Conservation (phyloP, 805 yeast genomes). For the Metschnikowia anglica region DNA sequence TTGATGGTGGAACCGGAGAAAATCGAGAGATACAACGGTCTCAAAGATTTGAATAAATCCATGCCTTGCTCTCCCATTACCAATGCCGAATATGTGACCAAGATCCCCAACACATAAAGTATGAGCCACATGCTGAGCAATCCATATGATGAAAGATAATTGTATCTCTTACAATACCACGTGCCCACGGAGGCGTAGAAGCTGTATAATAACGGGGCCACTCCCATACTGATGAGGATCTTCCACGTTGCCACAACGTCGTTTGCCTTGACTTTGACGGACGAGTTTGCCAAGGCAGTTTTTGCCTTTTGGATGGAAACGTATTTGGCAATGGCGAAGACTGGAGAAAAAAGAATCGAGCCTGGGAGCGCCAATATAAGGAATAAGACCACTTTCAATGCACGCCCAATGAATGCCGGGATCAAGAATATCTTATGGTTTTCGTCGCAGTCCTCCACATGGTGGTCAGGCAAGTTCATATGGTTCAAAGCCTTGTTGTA, state of each 20-base stretch:
- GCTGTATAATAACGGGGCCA: conserved; percentile 83
- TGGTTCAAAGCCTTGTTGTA: conserved; percentile 63
- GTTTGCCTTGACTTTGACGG: conserved; percentile 86
- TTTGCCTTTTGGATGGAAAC: conserved; percentile 72
- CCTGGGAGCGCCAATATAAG: conserved; percentile 81
- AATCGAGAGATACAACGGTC: conserved; percentile 73
- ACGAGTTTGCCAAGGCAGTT: conserved; percentile 78
- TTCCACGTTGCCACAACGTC: conserved; percentile 99
- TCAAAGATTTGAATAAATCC: conserved; percentile 79
- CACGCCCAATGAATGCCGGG: conserved; percentile 55
- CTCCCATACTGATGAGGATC: conserved; percentile 80
- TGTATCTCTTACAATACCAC: conserved; percentile 21
- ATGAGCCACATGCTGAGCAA: conserved; percentile 44
- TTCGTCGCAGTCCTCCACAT: conserved; percentile 55
- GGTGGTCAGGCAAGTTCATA: conserved; percentile 55
- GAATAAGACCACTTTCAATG: conserved; percentile 54
- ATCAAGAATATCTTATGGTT: conserved; percentile 50
- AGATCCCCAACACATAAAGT: conserved; percentile 60
- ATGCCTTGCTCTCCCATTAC: conserved; percentile 90
- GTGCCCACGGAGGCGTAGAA: conserved; percentile 70
- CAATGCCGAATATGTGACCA: conserved; percentile 86
- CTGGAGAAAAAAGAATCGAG: conserved; percentile 81
- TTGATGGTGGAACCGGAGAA: conserved; percentile 55
- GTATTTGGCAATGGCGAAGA: conserved; percentile 72
- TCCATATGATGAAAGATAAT: conserved; percentile 17